Conservation (phyloP, 257 asterid genomes). For the Solanum phureja region DNA sequence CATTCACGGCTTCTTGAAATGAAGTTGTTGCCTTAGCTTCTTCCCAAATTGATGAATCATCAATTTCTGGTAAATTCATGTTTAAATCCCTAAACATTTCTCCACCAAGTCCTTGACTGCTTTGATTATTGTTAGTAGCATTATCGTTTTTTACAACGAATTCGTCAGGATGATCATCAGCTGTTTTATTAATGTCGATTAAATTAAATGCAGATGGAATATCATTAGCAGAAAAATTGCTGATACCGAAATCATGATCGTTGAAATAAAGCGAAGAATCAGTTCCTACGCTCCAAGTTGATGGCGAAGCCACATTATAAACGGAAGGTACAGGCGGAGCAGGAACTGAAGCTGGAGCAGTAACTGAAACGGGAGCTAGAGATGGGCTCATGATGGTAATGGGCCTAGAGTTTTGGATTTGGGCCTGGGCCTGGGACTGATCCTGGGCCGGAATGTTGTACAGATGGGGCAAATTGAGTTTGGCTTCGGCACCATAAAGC, state of each 20-base stretch:
- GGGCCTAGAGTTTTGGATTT: not conserved
- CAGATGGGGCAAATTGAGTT: slow-evolving; percentile 56
- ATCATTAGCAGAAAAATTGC: not conserved
- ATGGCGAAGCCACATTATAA: not conserved
- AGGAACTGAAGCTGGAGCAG: not conserved
- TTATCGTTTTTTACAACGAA: not conserved
- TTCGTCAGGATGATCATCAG: not conserved
- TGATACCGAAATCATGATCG: not conserved
- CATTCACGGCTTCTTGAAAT: not conserved
- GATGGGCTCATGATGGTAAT: not conserved
- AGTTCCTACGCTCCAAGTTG: not conserved
- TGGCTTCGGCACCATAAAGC: slow-evolving; percentile 52
- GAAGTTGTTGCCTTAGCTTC: slow-evolving; percentile 15
- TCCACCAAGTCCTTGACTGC: not conserved
- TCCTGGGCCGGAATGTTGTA: not conserved
- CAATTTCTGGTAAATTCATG: slow-evolving; percentile 15
- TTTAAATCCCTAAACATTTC: slow-evolving; percentile 5
- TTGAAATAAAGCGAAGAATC: not conserved
- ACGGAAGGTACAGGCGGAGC: not conserved
- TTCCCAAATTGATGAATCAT: slow-evolving; percentile 23
- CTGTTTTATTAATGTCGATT: not conserved
- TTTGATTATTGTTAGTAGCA: not conserved
- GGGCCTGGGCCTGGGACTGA: not conserved
- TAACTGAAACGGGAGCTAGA: not conserved
- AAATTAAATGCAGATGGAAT: not conserved